Base-by-base conservation (phyloP, 257 asterid species). In the Misopates orontium region DNA sequence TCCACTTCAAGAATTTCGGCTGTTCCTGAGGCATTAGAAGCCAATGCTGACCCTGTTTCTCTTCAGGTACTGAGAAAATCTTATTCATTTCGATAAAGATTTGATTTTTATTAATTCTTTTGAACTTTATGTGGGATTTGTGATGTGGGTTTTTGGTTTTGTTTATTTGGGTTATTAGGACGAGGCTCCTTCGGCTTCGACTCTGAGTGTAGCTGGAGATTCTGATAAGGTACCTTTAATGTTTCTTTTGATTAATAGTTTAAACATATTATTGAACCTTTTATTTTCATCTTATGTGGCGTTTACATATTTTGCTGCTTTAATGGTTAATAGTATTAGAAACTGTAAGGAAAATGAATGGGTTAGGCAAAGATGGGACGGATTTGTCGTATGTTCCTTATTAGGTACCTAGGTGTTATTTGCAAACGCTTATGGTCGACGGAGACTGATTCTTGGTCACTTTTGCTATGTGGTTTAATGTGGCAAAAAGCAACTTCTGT, bases 11-110 rank as follows among this genome's bases (percentile, higher is more conserved):
- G 70, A 73, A 50, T 82, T 40, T 71, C 56, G 69, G 91, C 93
- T 56, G 87, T 81, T 62, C 89, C 96, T 28, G 93, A 88, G 70
- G 91, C 68, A 5, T 39, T 88, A 75, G 95, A 84, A 13, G 50
- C 85, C 48, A 68, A 5, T 73, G 68, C 71, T 31, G 78, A 66
- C 42, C 32, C 81, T 58, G 20, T 70, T 59, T n/a, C 61, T 23
- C 48, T 64, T 68, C 82, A 82, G 89, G 97, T 89, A 49, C 13
- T 22, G 23, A 17, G 51, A 17, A 45, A 22, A 23, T 60, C 1
- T 53, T 13, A 0, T 60, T 60, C 23, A 36, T 2, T 62, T 25
- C 10, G 44, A 15, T 60, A 20, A 51, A 21, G 14, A 9, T 31
- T 24, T 45, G 16, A 18, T 36, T 45, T 47, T 17, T 17, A 15